phyloP scores from a whole-genome alignment of 2,329 filamentous ascomycete species.

The Emmonsia crescens region DNA sequence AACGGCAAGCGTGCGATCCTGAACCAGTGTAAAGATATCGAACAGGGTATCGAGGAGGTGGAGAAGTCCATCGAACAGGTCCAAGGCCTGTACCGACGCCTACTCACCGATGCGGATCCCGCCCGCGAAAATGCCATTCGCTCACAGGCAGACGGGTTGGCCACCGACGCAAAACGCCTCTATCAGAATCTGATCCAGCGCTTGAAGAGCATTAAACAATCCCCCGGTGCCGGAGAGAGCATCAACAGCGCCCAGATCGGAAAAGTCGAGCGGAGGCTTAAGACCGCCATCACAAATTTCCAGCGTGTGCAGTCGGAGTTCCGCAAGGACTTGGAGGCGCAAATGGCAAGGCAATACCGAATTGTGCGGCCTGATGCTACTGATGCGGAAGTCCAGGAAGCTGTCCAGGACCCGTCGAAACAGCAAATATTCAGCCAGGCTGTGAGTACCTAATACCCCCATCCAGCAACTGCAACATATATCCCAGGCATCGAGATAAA shows the following conservation, averaged over 20 bases:
- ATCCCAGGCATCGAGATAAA: background rate
- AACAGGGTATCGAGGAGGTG: conserved; percentile 63
- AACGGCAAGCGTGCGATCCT: conserved; percentile 64
- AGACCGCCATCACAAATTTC: conserved; percentile 70
- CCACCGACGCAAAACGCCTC: conserved; percentile 67
- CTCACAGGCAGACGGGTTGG: conserved; percentile 61
- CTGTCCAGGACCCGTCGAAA: conserved; percentile 57
- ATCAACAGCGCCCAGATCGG: conserved; percentile 73
- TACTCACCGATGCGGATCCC: conserved; percentile 65
- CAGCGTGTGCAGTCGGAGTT: conserved; percentile 71
- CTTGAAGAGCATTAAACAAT: conserved; percentile 72
- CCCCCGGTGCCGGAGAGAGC: conserved; percentile 60
- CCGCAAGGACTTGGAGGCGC: conserved; percentile 67
- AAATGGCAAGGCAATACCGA: conserved; percentile 79
- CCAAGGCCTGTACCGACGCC: conserved; percentile 57
- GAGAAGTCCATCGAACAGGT: conserved; percentile 62
- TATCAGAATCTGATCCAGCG: conserved; percentile 72
- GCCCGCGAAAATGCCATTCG: conserved; percentile 55
- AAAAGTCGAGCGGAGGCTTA: conserved; percentile 67
- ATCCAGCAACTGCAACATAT: background rate
- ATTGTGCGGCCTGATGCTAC: conserved; percentile 77
- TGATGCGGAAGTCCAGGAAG: conserved; percentile 65
- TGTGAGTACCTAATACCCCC: conserved; percentile 25
- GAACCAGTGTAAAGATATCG: conserved; percentile 74
- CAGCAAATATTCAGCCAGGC: conserved; percentile 82